These are phyloP conservation scores for Coniochaeta prunicola DNA, from an alignment of 2,329 filamentous ascomycete genomes.

Conservation along the genomic window DNA sequence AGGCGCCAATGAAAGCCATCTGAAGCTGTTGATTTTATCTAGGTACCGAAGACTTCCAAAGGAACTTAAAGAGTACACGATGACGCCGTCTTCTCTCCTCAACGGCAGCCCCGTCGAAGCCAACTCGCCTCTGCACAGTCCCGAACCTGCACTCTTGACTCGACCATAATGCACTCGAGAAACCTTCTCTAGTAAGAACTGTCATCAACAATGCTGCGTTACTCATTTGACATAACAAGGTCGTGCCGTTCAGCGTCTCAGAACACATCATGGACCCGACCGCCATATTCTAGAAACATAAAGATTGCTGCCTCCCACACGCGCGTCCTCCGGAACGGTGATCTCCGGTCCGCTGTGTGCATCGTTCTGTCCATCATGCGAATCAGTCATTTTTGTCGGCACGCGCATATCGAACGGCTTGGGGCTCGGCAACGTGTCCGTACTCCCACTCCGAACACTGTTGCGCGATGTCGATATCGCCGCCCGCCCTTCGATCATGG, in stretches of 20 bases:
- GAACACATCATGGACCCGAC: not conserved
- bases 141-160: not conserved
- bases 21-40: no score
- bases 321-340: not conserved
- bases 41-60: no score
- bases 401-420: not conserved
- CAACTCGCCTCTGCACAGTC: no score
- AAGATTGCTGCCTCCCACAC: not conserved
- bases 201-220: slow-evolving; percentile 1
- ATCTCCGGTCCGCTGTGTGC: not conserved
- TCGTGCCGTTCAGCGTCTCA: not conserved
- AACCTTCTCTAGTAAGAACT: not conserved
- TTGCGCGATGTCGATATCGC: not conserved
- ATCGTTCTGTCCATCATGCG: not conserved
- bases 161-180: not conserved
- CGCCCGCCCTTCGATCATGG: not conserved
- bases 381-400: no score
- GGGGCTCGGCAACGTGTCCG: not conserved
- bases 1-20: no score
- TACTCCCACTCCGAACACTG: not conserved
- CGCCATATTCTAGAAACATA: not conserved
- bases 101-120: no score
- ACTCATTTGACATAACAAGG: not conserved
- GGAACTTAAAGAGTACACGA: no score
- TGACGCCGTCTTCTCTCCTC: no score